These are phyloP conservation scores for Piromyces finnis DNA, from an alignment of 192 early-diverging fungal species.

Conservation along the genomic window DNA sequence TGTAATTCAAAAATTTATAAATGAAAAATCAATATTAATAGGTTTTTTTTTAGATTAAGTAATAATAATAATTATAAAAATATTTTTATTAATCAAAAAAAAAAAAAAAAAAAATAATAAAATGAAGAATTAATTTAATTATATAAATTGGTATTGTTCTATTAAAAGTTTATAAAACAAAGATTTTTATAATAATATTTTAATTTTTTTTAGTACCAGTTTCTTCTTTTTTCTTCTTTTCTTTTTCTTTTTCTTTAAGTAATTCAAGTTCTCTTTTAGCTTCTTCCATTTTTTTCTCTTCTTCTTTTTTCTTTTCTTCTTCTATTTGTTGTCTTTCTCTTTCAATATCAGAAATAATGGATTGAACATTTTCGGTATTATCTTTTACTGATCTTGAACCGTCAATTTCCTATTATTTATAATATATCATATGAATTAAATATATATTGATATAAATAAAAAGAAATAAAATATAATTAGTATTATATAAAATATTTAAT, in stretches of 20 bases:
- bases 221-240: constrained; percentile 3
- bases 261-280: constrained; percentile 6
- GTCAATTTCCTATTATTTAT: not conserved
- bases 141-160: too few relatives aligned
- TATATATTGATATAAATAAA: too few relatives aligned
- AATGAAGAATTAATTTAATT: too few relatives aligned
- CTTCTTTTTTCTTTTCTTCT: constrained; percentile 3
- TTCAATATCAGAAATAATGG: not conserved
- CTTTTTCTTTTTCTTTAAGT: constrained; percentile 18
- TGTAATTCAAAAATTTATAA: too few relatives aligned
- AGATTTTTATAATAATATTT: not conserved
- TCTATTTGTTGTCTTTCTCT: not conserved
- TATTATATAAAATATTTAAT: too few relatives aligned
- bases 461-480: too few relatives aligned
- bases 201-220: not conserved
- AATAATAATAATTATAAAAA: too few relatives aligned
- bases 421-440: not conserved
- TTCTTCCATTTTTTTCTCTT: constrained; percentile 2
- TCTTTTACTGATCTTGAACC: not conserved
- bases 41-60: too few relatives aligned
- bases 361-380: not conserved
- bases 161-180: too few relatives aligned
- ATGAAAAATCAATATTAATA: too few relatives aligned
- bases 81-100: too few relatives aligned
- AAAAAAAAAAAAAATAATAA: too few relatives aligned